phyloP scores from a whole-genome alignment of 345 rosid genomes.

The Ailanthus altissimus region DNA sequence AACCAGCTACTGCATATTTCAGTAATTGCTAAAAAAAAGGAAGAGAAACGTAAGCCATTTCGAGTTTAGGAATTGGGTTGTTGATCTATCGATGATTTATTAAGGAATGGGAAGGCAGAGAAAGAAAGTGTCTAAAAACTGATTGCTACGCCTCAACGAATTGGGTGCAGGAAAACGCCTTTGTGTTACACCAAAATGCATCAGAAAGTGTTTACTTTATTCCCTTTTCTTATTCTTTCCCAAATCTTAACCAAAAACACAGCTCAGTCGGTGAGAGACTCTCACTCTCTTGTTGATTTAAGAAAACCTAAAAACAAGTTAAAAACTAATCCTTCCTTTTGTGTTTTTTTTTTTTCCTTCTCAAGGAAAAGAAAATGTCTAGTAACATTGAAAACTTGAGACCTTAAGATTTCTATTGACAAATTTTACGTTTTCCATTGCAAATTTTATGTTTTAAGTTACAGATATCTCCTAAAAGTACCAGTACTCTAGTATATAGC shows the following conservation, averaged over 20 bases:
- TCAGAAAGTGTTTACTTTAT: background rate
- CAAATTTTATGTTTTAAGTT: background rate
- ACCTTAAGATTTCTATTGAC: no score
- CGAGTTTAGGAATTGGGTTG: background rate
- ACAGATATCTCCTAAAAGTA: no score
- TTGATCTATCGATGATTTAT: constrained; percentile 9
- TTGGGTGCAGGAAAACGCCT: background rate
- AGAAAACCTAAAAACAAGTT: no score
- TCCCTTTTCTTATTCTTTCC: background rate
- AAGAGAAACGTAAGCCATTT: background rate
- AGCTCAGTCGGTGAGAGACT: no score
- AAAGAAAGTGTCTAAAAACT: background rate
- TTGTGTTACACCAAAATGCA: background rate
- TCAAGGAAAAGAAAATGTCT: no score
- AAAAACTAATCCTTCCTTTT: no score
- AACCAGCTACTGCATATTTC: background rate
- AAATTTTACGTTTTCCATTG: background rate
- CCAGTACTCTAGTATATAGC: no score
- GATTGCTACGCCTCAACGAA: constrained; percentile 11
- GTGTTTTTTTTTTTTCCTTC: no score
- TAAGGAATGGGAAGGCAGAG: no score
- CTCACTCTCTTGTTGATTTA: no score
- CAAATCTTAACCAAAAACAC: no score
- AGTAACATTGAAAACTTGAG: no score
- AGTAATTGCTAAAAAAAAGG: background rate